phyloP scores from a whole-genome alignment of 2,329 filamentous ascomycete species.

The Sporothrix sp. region DNA sequence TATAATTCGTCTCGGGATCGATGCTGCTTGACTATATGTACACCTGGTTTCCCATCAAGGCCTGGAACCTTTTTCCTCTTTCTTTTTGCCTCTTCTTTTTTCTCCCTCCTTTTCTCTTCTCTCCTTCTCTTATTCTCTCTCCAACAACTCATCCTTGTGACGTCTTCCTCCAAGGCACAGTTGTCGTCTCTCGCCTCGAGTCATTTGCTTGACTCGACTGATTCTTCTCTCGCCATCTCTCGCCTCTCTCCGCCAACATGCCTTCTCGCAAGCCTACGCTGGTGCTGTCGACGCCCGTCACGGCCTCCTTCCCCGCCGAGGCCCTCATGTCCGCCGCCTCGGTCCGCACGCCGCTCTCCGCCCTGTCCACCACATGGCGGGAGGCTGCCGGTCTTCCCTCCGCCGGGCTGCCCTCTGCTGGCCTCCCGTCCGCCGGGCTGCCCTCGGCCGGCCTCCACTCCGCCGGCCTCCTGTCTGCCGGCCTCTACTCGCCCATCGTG shows the following conservation, averaged over 20 bases:
- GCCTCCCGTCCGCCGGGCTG: constrained; percentile 32
- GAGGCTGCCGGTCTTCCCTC: constrained; percentile 29
- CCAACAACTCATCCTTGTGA: constrained; percentile 22
- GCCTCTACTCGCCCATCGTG: constrained; percentile 32
- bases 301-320: constrained; percentile 46
- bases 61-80: constrained; percentile 2
- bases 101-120: neutral
- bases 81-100: neutral
- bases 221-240: constrained; percentile 5
- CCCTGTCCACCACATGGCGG: constrained; percentile 41
- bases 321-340: constrained; percentile 31
- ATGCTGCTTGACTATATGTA: constrained; percentile 5
- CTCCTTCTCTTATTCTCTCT: neutral
- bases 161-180: constrained; percentile 24
- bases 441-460: constrained; percentile 32
- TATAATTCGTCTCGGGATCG: neutral
- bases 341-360: constrained; percentile 59
- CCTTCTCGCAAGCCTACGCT: constrained; percentile 42
- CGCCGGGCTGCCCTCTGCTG: constrained; percentile 30
- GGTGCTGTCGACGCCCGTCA: constrained; percentile 53
- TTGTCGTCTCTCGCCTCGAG: constrained; percentile 31
- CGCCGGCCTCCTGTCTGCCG: constrained; percentile 27
- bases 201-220: constrained; percentile 36
- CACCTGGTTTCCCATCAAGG: constrained; percentile 1
- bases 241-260: constrained; percentile 27